These are phyloP conservation scores for Funneliformis mosseae DNA, from an alignment of 192 early-diverging fungal species.

Conservation along the genomic window DNA sequence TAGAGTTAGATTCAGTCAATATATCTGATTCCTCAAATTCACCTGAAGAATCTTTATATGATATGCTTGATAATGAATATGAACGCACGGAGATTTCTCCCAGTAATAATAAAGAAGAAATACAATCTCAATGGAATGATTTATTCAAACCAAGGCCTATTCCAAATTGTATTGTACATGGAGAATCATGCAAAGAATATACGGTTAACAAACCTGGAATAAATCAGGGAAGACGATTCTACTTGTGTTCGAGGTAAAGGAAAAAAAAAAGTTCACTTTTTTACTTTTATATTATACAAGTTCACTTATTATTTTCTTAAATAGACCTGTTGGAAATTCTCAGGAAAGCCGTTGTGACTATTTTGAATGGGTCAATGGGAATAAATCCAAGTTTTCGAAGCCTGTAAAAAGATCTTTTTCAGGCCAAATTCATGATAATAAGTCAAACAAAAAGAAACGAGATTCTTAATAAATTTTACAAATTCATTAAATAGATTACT, in stretches of 20 bases:
- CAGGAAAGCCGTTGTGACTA: constrained; percentile 36
- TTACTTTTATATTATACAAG: background rate
- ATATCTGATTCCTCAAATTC: background rate
- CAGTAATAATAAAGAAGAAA: background rate
- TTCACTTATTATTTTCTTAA: background rate
- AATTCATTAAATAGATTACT: no score
- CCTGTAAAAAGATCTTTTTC: background rate
- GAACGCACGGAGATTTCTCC: background rate
- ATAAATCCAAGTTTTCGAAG: background rate
- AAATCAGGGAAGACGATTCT: constrained; percentile 72
- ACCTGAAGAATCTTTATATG: background rate
- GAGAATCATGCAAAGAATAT: constrained; percentile 62
- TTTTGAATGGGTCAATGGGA: constrained; percentile 36
- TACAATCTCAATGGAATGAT: constrained; percentile 56
- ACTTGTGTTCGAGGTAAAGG: constrained; percentile 62
- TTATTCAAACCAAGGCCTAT: constrained; percentile 50
- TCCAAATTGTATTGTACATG: constrained; percentile 66
- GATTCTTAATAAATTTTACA: background rate
- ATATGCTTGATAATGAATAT: background rate
- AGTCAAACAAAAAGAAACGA: background rate
- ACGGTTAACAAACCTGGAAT: constrained; percentile 70
- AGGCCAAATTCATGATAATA: background rate
- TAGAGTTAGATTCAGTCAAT: background rate
- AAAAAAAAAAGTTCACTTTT: background rate
- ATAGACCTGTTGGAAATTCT: constrained; percentile 36